Base-by-base conservation (phyloP, 2,329 filamentous ascomycete genomes). In the Fusarium scirpi region DNA sequence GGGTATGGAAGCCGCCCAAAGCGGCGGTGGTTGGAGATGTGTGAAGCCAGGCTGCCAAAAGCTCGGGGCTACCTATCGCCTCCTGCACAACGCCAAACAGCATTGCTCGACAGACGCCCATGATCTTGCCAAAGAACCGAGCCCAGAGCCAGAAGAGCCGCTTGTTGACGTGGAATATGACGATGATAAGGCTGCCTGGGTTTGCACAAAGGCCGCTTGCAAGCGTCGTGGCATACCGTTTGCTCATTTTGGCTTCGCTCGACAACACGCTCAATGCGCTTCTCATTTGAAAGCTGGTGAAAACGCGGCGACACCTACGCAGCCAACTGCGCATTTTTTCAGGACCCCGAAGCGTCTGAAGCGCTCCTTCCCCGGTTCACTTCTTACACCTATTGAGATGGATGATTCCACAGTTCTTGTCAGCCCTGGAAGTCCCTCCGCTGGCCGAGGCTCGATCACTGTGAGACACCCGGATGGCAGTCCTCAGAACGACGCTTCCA, bases 371-470 rank as follows among this genome's bases (percentile, higher is more conserved):
- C 1, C 20, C 8, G 3, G 24, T 18, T 2, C 32, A 29, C 38
- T 69, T 1, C 29, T 62, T 1, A 70, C 70, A 1, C 70, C 70
- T 1, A 54, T 65, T 7, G 58, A 72, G 3, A 32, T 57, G 1
- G 40, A 43, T 3, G 25, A 16, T 7, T 32, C 43, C 3, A 22
- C 49, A 1, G 51, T 38, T 4, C 22, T 27, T 6, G 20, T 13
- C 13, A 72, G 25, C 1, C 72, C 69, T 1, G 27, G 18, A 7
- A 74, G 71, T n/a, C 71, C 73, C 5, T 75, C 71, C 4, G 48
- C 53, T 4, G 73, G 69, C 3, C 63, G 71, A 46, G 63, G 54
- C 6, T 8, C 7, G 10, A 46, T 11, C 4, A 25, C 9, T 7
- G 32, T 20, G 6, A 56, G 22, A 18, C 12, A 11, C 0, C 2